Evolutionary conservation across 768 basidiomycete species (phyloP), one percentile per base, ranked within the genome.

Genomic region (Leccinellum rugosiceps): DNA sequence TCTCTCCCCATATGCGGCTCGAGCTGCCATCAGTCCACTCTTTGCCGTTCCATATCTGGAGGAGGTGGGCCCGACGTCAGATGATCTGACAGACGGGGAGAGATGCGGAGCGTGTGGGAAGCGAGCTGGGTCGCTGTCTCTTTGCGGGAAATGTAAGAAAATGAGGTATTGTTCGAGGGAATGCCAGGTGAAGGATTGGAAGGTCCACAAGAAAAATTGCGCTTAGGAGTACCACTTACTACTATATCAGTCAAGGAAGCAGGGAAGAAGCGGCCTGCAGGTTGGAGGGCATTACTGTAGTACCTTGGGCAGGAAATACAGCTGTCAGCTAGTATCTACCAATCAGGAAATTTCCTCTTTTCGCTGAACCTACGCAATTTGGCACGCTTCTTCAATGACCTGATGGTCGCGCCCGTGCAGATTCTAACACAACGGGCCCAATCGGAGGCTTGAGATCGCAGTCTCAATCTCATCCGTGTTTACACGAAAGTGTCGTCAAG

Each of bases 41-140:
- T 85, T 85, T 52, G 74, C 79, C 0, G 76, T 80, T 15, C 73
- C 82, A 6, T 83, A 79, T 63, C 53, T 83, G 59, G 80, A 83
- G 58, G 65, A 65, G 14, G 63, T 79, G 19, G 71, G 67, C 2
- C 53, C 58, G 14, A 1, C 13, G n/a, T 34, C 7, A 30, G 35
- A 53, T 4, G 45, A 5, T 1, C 35, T 26, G 5, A 41, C n/a
- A 7, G 46, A 48, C 13, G 23, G 32, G 38, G 50, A 21, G 15
- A n/a, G 34, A 53, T 72, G 71, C n/a, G 54, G 17, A 15, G 50
- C 62, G 3, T 72, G 71, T 3, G 58, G 63, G 38, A 64, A 66
- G 50, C 59, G 58, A 55, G 62, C 35, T 11, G 59, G 52, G 30
- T 57, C 58, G 6, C 63, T 80, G 15, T 62, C 67, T 46, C 26